These are phyloP conservation scores for Fraxinus cuspidata DNA, from an alignment of 257 asterid genomes.

Conservation along the genomic window DNA sequence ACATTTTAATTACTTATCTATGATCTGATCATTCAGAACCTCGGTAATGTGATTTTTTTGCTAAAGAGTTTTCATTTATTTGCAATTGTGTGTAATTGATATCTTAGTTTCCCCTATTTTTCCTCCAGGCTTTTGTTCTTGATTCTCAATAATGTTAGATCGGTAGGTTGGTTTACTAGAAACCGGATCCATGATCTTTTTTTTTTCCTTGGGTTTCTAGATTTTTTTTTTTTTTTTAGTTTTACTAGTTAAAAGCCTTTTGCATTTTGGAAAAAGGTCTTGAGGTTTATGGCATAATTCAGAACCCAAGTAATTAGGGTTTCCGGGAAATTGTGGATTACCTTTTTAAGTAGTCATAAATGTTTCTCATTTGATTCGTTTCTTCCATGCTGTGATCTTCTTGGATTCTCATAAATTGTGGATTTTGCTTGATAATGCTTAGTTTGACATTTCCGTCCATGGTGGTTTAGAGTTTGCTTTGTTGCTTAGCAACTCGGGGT, in stretches of 20 bases:
- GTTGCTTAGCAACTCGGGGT: background rate
- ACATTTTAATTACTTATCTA: conserved; percentile 20
- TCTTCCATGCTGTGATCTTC: conserved; percentile 4
- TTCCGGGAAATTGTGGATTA: conserved; percentile 14
- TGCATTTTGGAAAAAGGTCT: conserved; percentile 17
- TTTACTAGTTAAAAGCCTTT: conserved; percentile 6
- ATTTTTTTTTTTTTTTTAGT: conserved; percentile 19
- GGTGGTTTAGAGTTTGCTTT: conserved; percentile 8
- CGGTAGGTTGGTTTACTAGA: conserved; percentile 29
- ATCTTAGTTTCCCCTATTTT: conserved; percentile 18
- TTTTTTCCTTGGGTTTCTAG: conserved; percentile 10
- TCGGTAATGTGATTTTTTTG: background rate
- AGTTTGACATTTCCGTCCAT: background rate
- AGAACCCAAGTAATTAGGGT: conserved; percentile 31
- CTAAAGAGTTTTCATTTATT: conserved; percentile 12
- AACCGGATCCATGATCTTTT: conserved; percentile 17
- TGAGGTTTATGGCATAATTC: conserved; percentile 24
- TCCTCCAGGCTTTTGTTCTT: conserved; percentile 22
- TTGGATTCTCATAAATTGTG: background rate
- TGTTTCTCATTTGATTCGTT: conserved; percentile 2
- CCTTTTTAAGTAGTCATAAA: background rate
- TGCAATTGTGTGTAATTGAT: conserved; percentile 25
- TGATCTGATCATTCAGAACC: conserved; percentile 17
- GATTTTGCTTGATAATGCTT: background rate
- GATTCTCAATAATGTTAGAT: conserved; percentile 29